Percentiles rank a stretch among this genome's conserved stretches.
Conservation (phyloP, 257 asterid genomes). For the Solanum arcanum region DNA sequence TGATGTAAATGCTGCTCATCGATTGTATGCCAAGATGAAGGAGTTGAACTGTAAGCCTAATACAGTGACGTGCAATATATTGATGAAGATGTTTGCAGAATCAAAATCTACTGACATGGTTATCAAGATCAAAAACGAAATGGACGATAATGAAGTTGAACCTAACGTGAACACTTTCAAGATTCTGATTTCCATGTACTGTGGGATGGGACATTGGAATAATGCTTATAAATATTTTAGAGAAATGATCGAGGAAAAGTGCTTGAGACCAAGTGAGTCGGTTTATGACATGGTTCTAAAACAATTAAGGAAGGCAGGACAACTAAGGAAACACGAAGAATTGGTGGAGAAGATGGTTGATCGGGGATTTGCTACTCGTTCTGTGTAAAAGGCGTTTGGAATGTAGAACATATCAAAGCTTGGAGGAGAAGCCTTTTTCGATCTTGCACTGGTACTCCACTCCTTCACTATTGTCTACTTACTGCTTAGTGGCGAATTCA, state of each 20-base stretch:
- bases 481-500: background rate
- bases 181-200: slow-evolving; percentile 59
- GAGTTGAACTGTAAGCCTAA: slow-evolving; percentile 50
- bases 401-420: background rate
- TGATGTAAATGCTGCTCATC: slow-evolving; percentile 78
- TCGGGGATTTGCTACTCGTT: slow-evolving; percentile 29
- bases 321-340: slow-evolving; percentile 83
- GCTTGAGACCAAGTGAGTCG: slow-evolving; percentile 48
- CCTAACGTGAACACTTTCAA: slow-evolving; percentile 67
- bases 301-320: slow-evolving; percentile 73
- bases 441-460: background rate
- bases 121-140: slow-evolving; percentile 74
- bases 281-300: slow-evolving; percentile 64
- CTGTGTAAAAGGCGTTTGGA: background rate
- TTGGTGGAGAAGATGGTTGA: slow-evolving; percentile 70
- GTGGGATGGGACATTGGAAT: slow-evolving; percentile 89
- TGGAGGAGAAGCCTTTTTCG: background rate
- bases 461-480: background rate
- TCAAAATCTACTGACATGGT: slow-evolving; percentile 80
- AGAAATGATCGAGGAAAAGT: slow-evolving; percentile 80
- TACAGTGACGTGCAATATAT: slow-evolving; percentile 57
- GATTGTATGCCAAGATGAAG: slow-evolving; percentile 63
- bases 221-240: slow-evolving; percentile 55
- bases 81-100: slow-evolving; percentile 84
- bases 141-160: slow-evolving; percentile 66